phyloP scores from a whole-genome alignment of 768 basidiomycete genomes.

The Daedaleopsis sinensis region DNA sequence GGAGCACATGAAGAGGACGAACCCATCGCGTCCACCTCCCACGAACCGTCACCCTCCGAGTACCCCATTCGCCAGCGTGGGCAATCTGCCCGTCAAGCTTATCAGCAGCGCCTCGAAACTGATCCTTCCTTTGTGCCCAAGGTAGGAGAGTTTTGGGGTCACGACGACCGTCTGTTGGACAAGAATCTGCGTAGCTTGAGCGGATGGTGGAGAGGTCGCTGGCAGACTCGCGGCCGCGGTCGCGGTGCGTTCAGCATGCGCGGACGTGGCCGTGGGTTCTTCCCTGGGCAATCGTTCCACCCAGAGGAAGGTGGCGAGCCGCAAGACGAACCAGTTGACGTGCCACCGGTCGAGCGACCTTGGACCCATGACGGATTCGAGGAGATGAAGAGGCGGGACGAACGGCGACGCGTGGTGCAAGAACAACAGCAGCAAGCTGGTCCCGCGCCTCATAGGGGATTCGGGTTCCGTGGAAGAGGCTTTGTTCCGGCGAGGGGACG shows the following conservation, averaged over 20 bases:
- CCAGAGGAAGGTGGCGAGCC: slow-evolving; percentile 20
- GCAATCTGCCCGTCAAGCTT: slow-evolving; percentile 79
- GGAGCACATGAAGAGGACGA: slow-evolving; percentile 33
- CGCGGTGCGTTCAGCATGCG: slow-evolving; percentile 49
- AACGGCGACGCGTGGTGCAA: slow-evolving; percentile 43
- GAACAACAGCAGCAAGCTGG: slow-evolving; percentile 41
- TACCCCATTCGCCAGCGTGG: slow-evolving; percentile 44
- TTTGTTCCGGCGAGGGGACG: slow-evolving; percentile 47
- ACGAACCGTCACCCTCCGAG: slow-evolving; percentile 31
- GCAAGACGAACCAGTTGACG: slow-evolving; percentile 28
- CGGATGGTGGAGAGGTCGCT: slow-evolving; percentile 85
- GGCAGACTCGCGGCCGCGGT: slow-evolving; percentile 72
- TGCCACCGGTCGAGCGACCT: slow-evolving; percentile 64
- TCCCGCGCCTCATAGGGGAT: slow-evolving; percentile 33
- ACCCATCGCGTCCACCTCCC: slow-evolving; percentile 45
- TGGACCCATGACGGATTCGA: slow-evolving; percentile 92
- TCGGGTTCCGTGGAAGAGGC: slow-evolving; percentile 48
- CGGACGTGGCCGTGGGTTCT: slow-evolving; percentile 58
- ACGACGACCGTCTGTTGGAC: slow-evolving; percentile 88
- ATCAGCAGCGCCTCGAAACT: slow-evolving; percentile 76
- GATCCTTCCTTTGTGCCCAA: slow-evolving; percentile 92
- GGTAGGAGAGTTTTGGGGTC: slow-evolving; percentile 93
- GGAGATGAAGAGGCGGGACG: slow-evolving; percentile 80
- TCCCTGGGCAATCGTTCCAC: slow-evolving; percentile 25
- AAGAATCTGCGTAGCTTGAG: slow-evolving; percentile 81